Percentiles rank a stretch among this genome's conserved stretches.
phyloP scores from a whole-genome alignment of 352 stramenopile species.

The Phytopythium mirpurense region DNA sequence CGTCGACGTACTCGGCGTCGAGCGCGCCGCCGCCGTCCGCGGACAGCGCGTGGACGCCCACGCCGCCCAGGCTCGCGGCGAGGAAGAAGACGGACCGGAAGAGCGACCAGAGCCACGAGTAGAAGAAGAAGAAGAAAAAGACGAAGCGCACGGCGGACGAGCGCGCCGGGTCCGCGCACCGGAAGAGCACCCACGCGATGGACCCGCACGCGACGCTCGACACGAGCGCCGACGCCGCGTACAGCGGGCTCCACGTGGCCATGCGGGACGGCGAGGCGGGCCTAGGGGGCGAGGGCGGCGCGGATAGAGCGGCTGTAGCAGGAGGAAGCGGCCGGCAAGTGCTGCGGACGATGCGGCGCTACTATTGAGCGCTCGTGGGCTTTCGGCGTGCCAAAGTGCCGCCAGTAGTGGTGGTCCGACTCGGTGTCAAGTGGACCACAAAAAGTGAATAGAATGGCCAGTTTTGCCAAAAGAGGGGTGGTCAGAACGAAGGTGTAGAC shows the following conservation, averaged over 20 bases:
- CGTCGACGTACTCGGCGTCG: conserved; percentile 27
- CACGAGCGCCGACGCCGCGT: conserved; percentile 31
- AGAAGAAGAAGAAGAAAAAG: conserved; percentile 57
- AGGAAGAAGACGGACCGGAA: conserved; percentile 44
- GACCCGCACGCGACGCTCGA: conserved; percentile 31
- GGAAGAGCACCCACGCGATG: conserved; percentile 30
- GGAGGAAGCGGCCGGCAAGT: too few species aligned
- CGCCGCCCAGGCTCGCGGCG: conserved; percentile 24
- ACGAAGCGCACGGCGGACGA: conserved; percentile 41
- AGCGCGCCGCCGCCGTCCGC: conserved; percentile 8
- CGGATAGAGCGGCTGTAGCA: not conserved
- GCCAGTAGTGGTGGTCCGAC: too few species aligned
- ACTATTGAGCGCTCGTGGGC: not conserved
- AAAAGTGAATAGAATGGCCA: too few species aligned
- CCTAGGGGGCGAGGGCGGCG: not conserved
- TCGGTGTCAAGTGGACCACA: too few species aligned
- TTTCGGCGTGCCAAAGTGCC: not conserved
- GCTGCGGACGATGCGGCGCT: too few species aligned
- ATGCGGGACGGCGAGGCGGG: conserved; percentile 6
- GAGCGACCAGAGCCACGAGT: conserved; percentile 53
- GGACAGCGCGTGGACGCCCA: not conserved
- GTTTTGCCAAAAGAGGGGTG: too few species aligned
- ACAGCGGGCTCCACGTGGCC: conserved; percentile 39
- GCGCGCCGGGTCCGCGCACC: conserved; percentile 24
- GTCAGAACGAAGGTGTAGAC: too few species aligned